phyloP scores from a whole-genome alignment of 495 filamentous ascomycete genomes.

The Lasiosphaeriaceae sp. region DNA sequence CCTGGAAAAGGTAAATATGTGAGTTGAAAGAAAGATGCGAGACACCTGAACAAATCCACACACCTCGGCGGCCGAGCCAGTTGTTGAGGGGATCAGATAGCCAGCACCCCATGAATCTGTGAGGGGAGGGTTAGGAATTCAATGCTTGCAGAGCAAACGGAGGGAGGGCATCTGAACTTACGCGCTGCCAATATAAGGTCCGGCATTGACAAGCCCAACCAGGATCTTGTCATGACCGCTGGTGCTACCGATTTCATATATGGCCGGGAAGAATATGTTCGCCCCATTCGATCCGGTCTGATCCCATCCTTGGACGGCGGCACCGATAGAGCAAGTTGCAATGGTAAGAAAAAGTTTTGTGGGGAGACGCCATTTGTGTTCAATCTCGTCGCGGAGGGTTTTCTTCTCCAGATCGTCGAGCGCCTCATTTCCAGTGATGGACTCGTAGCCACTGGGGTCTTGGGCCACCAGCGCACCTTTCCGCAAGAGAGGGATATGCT shows the following conservation, averaged over 20 bases:
- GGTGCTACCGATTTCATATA: constrained; percentile 40
- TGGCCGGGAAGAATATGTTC: constrained; percentile 60
- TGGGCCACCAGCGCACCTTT: constrained; percentile 67
- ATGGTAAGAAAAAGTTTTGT: constrained; percentile 60
- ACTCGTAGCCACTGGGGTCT: constrained; percentile 50
- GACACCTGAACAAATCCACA: background rate
- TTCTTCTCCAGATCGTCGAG: constrained; percentile 53
- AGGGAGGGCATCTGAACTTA: background rate
- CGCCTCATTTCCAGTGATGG: constrained; percentile 44
- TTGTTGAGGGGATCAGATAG: constrained; percentile 67
- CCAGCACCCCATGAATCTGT: constrained; percentile 56
- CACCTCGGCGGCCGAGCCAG: constrained; percentile 58
- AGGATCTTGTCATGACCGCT: constrained; percentile 48
- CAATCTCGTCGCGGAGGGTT: constrained; percentile 52
- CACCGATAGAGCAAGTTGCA: constrained; percentile 66
- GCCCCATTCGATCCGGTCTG: constrained; percentile 74
- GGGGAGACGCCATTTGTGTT: constrained; percentile 64
- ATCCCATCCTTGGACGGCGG: constrained; percentile 72
- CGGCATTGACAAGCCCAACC: constrained; percentile 49
- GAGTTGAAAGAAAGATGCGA: background rate
- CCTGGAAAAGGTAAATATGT: too few species aligned
- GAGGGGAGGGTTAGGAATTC: background rate
- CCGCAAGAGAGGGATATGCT: constrained; percentile 47
- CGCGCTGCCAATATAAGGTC: constrained; percentile 47
- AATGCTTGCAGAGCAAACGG: background rate